These are phyloP conservation scores for Prunus padus DNA, from an alignment of 306 rosid species.

Conservation along the genomic window DNA sequence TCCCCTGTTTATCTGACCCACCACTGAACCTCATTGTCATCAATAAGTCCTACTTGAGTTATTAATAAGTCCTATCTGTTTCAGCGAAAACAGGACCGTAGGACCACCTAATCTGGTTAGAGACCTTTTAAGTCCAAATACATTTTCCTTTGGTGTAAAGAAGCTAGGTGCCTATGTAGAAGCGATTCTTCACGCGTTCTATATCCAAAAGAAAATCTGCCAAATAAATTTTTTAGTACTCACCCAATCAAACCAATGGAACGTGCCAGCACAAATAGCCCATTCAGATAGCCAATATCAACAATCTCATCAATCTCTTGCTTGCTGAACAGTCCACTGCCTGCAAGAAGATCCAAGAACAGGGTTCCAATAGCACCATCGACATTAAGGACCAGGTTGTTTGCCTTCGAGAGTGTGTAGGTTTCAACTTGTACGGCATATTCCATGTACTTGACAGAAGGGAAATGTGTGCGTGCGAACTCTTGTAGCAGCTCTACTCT, in stretches of 20 bases:
- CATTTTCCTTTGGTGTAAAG: conserved; percentile 25
- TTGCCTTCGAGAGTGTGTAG: conserved; percentile 94
- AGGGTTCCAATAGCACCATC: conserved; percentile 98
- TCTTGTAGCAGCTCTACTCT: conserved; percentile 91
- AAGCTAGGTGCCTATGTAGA: conserved; percentile 15
- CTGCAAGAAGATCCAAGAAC: conserved; percentile 97
- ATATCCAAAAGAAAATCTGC: conserved; percentile 1
- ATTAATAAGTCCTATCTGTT: conserved; percentile 8
- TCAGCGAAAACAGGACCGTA: conserved; percentile 9
- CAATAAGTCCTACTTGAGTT: neutral
- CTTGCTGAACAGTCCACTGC: conserved; percentile 95
- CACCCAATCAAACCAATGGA: conserved; percentile 98
- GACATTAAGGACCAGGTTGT: conserved; percentile 91
- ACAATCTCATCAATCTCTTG: conserved; percentile 90
- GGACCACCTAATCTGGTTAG: conserved; percentile 34
- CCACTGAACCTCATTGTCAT: conserved; percentile 1
- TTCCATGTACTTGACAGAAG: conserved; percentile 96
- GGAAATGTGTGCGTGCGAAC: conserved; percentile 89
- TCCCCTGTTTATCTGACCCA: conserved; percentile 1
- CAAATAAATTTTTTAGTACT: conserved; percentile 30
- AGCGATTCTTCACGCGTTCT: conserved; percentile 12
- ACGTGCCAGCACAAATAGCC: conserved; percentile 94
- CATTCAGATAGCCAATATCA: conserved; percentile 94
- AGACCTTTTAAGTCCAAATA: conserved; percentile 7
- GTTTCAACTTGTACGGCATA: conserved; percentile 92